Evolutionary conservation across 2,329 filamentous ascomycete species (phyloP).

Genomic region (Colletotrichum lini): DNA sequence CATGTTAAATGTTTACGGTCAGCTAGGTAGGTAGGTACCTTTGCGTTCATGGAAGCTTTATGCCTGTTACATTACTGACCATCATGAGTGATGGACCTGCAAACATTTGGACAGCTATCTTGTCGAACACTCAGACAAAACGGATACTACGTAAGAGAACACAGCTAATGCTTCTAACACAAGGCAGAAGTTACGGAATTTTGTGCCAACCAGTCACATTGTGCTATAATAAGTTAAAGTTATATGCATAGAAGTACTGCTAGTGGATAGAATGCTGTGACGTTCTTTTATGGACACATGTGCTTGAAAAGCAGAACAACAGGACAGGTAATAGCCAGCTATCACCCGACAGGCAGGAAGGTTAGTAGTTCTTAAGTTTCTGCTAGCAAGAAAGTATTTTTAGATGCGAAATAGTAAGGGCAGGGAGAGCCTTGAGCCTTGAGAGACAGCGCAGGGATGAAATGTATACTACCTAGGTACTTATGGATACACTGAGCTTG

Average conservation of each 20-base stretch:
- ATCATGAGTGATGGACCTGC: too few species aligned
- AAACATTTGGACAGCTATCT: not conserved
- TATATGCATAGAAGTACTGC: conserved; percentile 51
- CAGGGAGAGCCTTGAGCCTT: not conserved
- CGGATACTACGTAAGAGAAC: conserved; percentile 50
- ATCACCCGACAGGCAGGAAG: conserved; percentile 36
- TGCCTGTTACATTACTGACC: too few species aligned
- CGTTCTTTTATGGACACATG: conserved; percentile 51
- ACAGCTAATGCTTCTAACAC: conserved; percentile 47
- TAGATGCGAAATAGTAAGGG: not conserved
- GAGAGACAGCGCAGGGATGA: too few species aligned
- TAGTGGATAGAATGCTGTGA: conserved; percentile 51
- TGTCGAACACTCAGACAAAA: conserved; percentile 52
- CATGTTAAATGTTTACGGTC: too few species aligned
- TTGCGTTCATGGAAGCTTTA: too few species aligned
- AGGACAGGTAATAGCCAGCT: too few species aligned
- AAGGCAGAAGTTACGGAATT: conserved; percentile 30
- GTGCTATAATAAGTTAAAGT: conserved; percentile 52
- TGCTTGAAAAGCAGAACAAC: too few species aligned
- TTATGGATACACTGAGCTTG: too few species aligned
- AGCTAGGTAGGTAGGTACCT: too few species aligned
- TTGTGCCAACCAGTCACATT: conserved; percentile 60
- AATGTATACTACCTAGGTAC: too few species aligned
- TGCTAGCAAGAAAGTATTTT: conserved; percentile 47
- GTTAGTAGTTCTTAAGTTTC: conserved; percentile 30